Conservation (phyloP, 345 rosid genomes). For the Populus pruinosa region DNA sequence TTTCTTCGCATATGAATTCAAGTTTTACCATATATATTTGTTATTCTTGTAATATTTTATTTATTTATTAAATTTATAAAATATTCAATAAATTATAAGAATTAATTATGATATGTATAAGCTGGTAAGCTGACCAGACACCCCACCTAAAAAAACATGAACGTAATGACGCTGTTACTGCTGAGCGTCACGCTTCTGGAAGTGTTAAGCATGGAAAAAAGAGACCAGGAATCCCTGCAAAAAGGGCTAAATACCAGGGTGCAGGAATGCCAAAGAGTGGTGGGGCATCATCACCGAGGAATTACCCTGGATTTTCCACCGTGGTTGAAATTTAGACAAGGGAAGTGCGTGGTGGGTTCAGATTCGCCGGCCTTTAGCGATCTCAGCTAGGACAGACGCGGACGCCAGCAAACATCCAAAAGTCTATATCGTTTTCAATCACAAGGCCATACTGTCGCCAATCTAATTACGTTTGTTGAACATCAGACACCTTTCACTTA, state of each 20-base stretch:
- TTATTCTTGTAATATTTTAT: too few relatives aligned
- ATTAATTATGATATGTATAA: too few relatives aligned
- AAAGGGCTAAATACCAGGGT: not conserved
- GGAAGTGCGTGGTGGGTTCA: not conserved
- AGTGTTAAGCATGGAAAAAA: not conserved
- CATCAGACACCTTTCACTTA: not conserved
- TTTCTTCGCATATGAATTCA: too few relatives aligned
- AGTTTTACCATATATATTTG: too few relatives aligned
- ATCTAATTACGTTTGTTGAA: not conserved
- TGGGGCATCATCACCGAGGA: not conserved
- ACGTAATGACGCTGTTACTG: too few relatives aligned
- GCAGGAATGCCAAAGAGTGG: too few relatives aligned
- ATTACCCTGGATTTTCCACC: not conserved
- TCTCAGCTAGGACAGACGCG: not conserved
- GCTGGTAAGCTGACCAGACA: too few relatives aligned
- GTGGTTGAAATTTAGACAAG: not conserved
- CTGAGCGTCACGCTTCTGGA: not conserved
- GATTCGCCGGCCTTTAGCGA: not conserved
- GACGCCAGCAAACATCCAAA: not conserved
- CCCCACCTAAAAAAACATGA: too few relatives aligned
- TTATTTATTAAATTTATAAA: too few relatives aligned
- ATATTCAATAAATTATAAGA: too few relatives aligned
- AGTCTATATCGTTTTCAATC: not conserved
- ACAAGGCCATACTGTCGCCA: not conserved
- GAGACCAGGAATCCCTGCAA: not conserved